Base-by-base conservation (phyloP, 1,284 basidiomycete genomes). In the Rhodotorula sp. region DNA sequence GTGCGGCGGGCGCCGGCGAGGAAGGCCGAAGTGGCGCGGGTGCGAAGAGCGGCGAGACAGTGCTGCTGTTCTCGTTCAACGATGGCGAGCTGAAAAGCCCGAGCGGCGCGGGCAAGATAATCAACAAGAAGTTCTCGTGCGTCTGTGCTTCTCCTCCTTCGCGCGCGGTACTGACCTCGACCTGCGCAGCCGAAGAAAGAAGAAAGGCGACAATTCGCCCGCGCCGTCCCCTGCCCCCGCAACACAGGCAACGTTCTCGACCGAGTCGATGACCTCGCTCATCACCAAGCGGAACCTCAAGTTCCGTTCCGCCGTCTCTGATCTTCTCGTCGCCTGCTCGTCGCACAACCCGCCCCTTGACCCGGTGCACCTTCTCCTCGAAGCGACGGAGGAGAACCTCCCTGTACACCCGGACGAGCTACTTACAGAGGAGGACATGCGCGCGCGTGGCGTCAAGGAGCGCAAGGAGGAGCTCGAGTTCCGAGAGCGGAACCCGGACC, bases 221-320 rank as follows among this genome's bases (percentile, higher is more conserved):
- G 41, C 59, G 1, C 66, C 70, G 3, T 37, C 51, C 12, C 67
- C 67, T 21, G 34, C 61, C 8, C 56, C 64, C 21, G 41, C 58
- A 3, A 59, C 54, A 32, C 66, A 41, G 7, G 64, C 75, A 15
- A 71, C 67, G 25, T 76, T 75, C 62, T 76, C 78, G 22, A 72
- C 74, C 22, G 74, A 73, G 32, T 60, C 73, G 3, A 79, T 79
- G 78, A 76, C 90, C 77, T 90, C 88, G 70, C 83, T 94, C 15
- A 85, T 94, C 57, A 88, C 91, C 76, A 86, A 86, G 72, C 84
- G 91, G 57, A 92, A 93, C 75, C 82, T 85, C 53, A 84, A 85
- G 59, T 94, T 91, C 79, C 81, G 81, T 17, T 79, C 85, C 60
- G 90, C 91, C n/a, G 86, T 92, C 9, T 83, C 90, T 64, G 90